Evolutionary conservation across 176 grass and related monocot species (phyloP).

Genomic region (Alloteropsis semialata): DNA sequence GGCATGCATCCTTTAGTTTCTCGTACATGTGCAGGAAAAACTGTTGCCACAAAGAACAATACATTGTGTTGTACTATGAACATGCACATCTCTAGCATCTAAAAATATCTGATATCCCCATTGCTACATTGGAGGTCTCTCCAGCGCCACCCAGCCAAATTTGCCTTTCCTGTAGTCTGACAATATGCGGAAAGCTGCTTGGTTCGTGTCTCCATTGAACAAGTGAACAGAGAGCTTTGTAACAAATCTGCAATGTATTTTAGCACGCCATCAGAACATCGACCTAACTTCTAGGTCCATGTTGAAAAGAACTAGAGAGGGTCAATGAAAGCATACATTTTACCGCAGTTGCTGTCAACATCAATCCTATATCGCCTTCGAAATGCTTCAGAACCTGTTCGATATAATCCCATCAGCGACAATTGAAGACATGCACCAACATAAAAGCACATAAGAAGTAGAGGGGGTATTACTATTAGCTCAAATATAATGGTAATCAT

Average conservation of each 20-base stretch:
- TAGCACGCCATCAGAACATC: slow-evolving; percentile 15
- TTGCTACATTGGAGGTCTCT: slow-evolving; percentile 78
- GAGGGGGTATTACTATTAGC: neutral
- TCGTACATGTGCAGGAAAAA: neutral
- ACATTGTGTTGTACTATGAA: neutral
- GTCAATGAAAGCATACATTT: slow-evolving; percentile 47
- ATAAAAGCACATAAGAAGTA: slow-evolving; percentile 10
- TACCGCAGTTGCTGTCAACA: slow-evolving; percentile 64
- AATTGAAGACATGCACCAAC: neutral
- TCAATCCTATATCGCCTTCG: slow-evolving; percentile 74
- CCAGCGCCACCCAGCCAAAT: slow-evolving; percentile 82
- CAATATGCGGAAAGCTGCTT: slow-evolving; percentile 81
- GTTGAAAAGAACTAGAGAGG: slow-evolving; percentile 7
- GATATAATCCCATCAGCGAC: neutral
- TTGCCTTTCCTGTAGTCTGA: slow-evolving; percentile 89
- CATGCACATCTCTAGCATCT: neutral
- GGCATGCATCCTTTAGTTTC: neutral
- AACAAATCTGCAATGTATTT: slow-evolving; percentile 69
- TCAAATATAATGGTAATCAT: slow-evolving; percentile 10
- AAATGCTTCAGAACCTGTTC: slow-evolving; percentile 71
- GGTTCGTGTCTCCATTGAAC: slow-evolving; percentile 81
- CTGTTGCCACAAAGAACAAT: slow-evolving; percentile 6
- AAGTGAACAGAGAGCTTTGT: slow-evolving; percentile 71
- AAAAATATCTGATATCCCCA: neutral
- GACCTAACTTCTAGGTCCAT: neutral